phyloP scores from a whole-genome alignment of 2,329 filamentous ascomycete genomes.

The Raffaelea arxii region DNA sequence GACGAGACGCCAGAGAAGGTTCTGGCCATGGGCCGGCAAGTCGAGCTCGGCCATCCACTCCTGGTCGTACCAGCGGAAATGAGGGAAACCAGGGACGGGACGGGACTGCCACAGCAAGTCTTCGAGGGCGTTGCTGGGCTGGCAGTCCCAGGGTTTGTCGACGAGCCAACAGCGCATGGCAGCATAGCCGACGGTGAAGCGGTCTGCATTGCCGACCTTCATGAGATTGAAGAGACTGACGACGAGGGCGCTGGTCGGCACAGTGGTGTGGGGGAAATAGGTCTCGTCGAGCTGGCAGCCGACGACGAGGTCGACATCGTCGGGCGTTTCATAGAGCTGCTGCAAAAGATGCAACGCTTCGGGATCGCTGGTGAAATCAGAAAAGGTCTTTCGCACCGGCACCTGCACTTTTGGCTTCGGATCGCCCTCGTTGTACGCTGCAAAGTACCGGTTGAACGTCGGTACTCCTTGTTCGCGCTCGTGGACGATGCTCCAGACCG shows the following conservation, averaged over 20 bases:
- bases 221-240: conserved; percentile 13
- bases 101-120: conserved; percentile 11
- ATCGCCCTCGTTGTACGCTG: conserved; percentile 10
- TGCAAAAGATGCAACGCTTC: conserved; percentile 5
- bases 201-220: conserved; percentile 12
- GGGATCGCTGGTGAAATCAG: conserved; percentile 10
- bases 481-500: conserved; percentile 11
- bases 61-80: conserved; percentile 10
- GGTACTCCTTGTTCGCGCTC: conserved; percentile 12
- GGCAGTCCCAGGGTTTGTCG: conserved; percentile 14
- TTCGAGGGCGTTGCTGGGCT: conserved; percentile 13
- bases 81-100: conserved; percentile 4
- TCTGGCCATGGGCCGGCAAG: conserved; percentile 10
- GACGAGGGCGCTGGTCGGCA: conserved; percentile 10
- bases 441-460: conserved; percentile 12
- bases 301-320: conserved; percentile 12
- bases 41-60: conserved; percentile 12
- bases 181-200: conserved; percentile 12
- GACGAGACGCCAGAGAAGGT: conserved; percentile 12
- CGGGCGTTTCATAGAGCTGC: conserved; percentile 9
- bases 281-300: conserved; percentile 13
- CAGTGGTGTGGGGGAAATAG: conserved; percentile 9
- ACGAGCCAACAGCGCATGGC: conserved; percentile 13
- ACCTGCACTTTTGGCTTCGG: conserved; percentile 6
- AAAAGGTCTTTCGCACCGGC: conserved; percentile 6